These are phyloP conservation scores for Colletotrichum chlorophyti DNA, from an alignment of 2,329 filamentous ascomycete genomes.

Conservation along the genomic window DNA sequence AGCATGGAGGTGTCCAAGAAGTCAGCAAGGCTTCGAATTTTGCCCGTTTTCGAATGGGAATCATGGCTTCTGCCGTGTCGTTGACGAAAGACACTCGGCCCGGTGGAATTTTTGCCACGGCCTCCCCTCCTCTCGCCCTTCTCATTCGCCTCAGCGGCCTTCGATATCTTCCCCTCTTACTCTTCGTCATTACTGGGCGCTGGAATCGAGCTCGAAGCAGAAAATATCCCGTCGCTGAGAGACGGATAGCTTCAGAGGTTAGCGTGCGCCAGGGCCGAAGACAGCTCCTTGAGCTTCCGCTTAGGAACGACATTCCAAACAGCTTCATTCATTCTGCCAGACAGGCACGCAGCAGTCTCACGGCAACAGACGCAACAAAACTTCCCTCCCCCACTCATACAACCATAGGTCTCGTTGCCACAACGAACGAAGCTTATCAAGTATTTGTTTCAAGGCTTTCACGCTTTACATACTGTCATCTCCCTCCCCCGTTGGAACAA, in stretches of 20 bases:
- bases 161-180: not conserved
- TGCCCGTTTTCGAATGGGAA: not conserved
- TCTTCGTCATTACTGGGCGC: not conserved
- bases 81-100: constrained; percentile 4
- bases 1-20: not conserved
- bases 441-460: constrained; percentile 5
- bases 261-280: constrained; percentile 14
- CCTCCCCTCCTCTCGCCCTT: not conserved
- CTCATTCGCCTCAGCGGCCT: not conserved
- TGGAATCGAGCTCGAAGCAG: not conserved
- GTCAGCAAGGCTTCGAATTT: not conserved
- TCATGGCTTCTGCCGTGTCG: not conserved
- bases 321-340: constrained; percentile 8
- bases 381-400: not conserved
- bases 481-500: constrained; percentile 9
- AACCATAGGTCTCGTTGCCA: not conserved
- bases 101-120: constrained; percentile 9
- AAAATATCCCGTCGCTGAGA: not conserved
- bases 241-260: not conserved
- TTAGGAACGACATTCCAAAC: constrained; percentile 23
- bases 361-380: constrained; percentile 12
- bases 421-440: not conserved
- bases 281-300: constrained; percentile 1
- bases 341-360: constrained; percentile 22
- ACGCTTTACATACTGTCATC: not conserved